Base-by-base conservation (phyloP, 768 basidiomycete genomes). In the Lyophyllum shimeji region DNA sequence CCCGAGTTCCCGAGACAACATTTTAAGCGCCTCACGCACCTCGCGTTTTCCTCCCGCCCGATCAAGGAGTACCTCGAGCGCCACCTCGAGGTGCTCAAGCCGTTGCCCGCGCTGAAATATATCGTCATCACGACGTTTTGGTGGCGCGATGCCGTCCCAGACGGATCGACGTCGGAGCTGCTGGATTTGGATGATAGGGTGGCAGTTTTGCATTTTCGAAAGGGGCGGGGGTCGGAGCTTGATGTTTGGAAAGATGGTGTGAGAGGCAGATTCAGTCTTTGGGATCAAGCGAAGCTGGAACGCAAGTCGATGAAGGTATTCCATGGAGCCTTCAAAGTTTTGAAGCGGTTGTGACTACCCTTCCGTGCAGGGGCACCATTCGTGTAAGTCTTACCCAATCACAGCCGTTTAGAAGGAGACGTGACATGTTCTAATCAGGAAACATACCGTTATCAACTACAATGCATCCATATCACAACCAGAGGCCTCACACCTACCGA, bases 41-140 rank as follows among this genome's bases (percentile, higher is more conserved):
- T 60, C 40, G 59, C 62, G 15, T 63, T 63, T 24, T 46, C 53
- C 17, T 60, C 53, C 20, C 53, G 45, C 18, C 56, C 59, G 7
- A 58, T 57, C 34, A 29, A 24, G 25, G 45, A 56, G 12, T 56
- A 29, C 43, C 21, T 58, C n/a, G 53, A 53, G 20, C 56, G 53
- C 7, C 55, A 63, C 34, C 52, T 50, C 20, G 54, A 50, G 20
- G 24, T 34, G 15, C 54, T 63, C 24, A 37, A 49, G 1, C n/a
- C 45, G 21, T 9, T 63, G 1, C 50, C 17, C 8, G 49, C 50
- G 18, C 45, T 63, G 46, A 24, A 40, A 8, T 52, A 49, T 12
- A 55, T 63, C 21, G 62, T 63, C 9, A 40, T 52, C 13, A 58
- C 56, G 17, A 53, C 53, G 44, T 24, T 43, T 20, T 46, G 39